These are phyloP conservation scores for Metschnikowia lochheadii DNA, from an alignment of 805 yeast species.

Conservation along the genomic window DNA sequence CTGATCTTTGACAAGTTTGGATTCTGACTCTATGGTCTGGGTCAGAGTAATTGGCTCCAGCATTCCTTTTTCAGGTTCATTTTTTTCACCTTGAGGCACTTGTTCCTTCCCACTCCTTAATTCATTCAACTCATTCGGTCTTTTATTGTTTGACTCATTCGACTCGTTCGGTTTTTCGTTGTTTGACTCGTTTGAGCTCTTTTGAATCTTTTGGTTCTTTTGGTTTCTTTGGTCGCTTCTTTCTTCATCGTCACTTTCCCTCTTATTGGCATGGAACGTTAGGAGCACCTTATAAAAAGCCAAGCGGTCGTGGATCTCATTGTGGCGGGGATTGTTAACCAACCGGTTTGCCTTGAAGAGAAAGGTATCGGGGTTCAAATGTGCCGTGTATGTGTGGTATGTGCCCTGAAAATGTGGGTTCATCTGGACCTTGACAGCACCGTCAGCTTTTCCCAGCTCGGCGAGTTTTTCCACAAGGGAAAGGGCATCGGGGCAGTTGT, in stretches of 20 bases:
- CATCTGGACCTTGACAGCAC: slow-evolving; percentile 73
- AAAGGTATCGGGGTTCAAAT: slow-evolving; percentile 42
- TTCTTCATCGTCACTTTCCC: neutral
- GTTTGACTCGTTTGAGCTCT: no score
- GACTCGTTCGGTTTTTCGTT: no score
- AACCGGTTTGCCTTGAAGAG: slow-evolving; percentile 52
- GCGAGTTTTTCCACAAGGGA: slow-evolving; percentile 53
- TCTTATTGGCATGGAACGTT: slow-evolving; percentile 31
- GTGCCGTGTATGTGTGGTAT: slow-evolving; percentile 19
- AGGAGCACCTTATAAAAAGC: slow-evolving; percentile 46
- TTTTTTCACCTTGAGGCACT: neutral
- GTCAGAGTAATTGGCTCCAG: neutral
- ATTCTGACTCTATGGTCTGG: neutral
- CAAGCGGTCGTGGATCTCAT: slow-evolving; percentile 42
- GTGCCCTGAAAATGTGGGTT: slow-evolving; percentile 32
- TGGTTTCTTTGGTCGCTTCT: neutral
- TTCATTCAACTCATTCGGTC: no score
- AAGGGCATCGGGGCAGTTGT: slow-evolving; percentile 59
- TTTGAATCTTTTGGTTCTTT: neutral
- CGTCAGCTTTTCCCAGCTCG: slow-evolving; percentile 53
- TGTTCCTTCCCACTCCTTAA: no score
- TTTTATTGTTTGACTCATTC: no score
- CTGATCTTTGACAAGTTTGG: neutral
- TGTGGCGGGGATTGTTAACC: slow-evolving; percentile 39
- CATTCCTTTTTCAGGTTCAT: neutral